Percentiles rank a stretch among this genome's conserved stretches.
Evolutionary conservation across 768 basidiomycete species (phyloP).

Genomic region (Xerocomellus amylosporus): DNA sequence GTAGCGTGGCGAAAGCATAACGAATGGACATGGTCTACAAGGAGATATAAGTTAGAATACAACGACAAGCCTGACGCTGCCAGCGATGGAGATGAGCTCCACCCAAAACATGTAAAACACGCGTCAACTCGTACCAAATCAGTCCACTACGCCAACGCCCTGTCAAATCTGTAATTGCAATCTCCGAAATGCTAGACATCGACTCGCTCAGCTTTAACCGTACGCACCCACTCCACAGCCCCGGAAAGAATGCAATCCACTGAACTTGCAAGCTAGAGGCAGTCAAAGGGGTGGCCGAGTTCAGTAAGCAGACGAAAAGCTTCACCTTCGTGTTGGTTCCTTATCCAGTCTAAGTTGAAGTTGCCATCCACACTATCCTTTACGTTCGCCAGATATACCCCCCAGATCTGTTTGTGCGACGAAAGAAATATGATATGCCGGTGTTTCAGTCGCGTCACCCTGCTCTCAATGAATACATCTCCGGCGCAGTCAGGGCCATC

Average conservation of each 20-base stretch:
- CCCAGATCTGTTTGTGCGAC: conserved; percentile 77
- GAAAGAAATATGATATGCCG: conserved; percentile 87
- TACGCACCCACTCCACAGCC: conserved; percentile 19
- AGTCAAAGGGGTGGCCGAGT: conserved; percentile 63
- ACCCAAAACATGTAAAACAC: no score
- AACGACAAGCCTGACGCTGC: neutral
- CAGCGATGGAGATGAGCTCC: neutral
- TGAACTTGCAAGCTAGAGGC: conserved; percentile 44
- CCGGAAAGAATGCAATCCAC: neutral
- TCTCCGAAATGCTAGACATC: conserved; percentile 22
- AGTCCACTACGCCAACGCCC: no score
- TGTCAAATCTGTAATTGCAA: no score
- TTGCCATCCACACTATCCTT: conserved; percentile 88
- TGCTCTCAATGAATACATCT: conserved; percentile 81
- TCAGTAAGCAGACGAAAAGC: conserved; percentile 47
- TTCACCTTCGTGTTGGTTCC: neutral
- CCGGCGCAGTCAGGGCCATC: conserved; percentile 82
- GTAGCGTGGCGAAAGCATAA: conserved; percentile 87
- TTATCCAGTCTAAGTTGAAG: conserved; percentile 65
- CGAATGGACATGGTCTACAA: conserved; percentile 50
- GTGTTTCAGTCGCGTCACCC: conserved; percentile 95
- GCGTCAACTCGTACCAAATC: no score
- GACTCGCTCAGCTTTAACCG: conserved; percentile 41
- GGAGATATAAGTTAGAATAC: conserved; percentile 21
- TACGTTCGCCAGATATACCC: conserved; percentile 92